Evolutionary conservation across 1,284 basidiomycete genomes (phyloP).

Genomic region (Somion occarium): DNA sequence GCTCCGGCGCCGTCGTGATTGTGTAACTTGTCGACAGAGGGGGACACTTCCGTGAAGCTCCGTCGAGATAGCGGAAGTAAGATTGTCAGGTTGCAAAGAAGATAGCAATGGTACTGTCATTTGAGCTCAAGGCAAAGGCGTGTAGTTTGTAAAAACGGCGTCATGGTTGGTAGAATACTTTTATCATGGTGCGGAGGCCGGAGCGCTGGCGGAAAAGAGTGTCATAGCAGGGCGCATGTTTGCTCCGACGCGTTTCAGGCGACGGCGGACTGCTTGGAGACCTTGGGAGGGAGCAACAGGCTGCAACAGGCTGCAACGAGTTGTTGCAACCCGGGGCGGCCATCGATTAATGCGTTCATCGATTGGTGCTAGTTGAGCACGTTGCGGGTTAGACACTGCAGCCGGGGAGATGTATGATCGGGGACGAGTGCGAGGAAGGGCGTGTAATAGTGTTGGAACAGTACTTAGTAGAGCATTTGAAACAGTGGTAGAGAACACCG

Average conservation of each 20-base stretch:
- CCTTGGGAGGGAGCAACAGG: background rate
- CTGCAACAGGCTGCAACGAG: background rate
- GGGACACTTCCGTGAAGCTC: no score
- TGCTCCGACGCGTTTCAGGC: slow-evolving; percentile 4
- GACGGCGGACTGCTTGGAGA: background rate
- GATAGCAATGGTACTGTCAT: no score
- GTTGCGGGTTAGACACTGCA: background rate
- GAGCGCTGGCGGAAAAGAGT: background rate
- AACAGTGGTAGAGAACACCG: no score
- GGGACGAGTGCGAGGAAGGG: background rate
- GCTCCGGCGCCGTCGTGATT: no score
- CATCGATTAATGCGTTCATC: background rate
- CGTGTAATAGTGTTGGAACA: no score
- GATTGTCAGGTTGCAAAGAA: no score
- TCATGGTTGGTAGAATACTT: background rate
- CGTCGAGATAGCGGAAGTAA: no score
- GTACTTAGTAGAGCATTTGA: no score
- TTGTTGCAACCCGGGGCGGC: background rate
- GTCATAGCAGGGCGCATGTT: slow-evolving; percentile 1
- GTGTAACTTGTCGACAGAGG: no score
- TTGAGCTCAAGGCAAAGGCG: no score
- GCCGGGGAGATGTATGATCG: background rate
- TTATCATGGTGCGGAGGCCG: background rate
- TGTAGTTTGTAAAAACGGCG: no score
- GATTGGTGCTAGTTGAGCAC: background rate